Base-by-base conservation (phyloP, 2,329 filamentous ascomycete species). In the Pseudopyrenochaeta lycopersici region DNA sequence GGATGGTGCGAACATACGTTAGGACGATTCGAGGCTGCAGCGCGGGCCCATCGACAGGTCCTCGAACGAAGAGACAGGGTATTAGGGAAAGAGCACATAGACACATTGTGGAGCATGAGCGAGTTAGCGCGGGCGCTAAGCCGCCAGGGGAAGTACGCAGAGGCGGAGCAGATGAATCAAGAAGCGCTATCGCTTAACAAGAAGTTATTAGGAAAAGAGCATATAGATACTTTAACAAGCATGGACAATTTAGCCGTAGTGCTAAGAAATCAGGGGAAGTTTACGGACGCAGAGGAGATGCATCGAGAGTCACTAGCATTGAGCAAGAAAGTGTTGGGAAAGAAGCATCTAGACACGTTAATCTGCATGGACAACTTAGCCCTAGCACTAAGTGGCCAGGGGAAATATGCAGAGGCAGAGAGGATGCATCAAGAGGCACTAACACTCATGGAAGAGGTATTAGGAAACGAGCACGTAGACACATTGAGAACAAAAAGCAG, bases 21-120 rank as follows among this genome's bases (percentile, higher is more conserved):
- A 6, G 54, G 57, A 31, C 51, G 55, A 30, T 60, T 52, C 43
- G 35, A 40, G 42, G 39, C 46, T 32, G 54, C 54, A 41, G 54
- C 4, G 32, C 32, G 23, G 4, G 23, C 9, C 9, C 15, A 46
- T 18, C 31, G 44, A 17, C 15, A 21, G 7, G 15, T 17, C 7
- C 45, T 47, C 12, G 15, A 7, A n/a, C 33, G 7, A 27, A 18
- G 9, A 27, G 10, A 35, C 3, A 30, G 18, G 20, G 32, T 47
- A 7, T 7, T 47, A 11, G 45, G 45, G n/a, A 5, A 12, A 31
- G 33, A 47, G 14, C 45, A 47, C 14, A 7, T n/a, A 23, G 21
- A 31, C 4, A 44, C 41, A 23, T 6, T 44, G 9, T 14, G 12
- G 23, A 44, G 27, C 41, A 44, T 44, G 23, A 44, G n/a, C 23